Evolutionary conservation across 192 early-diverging fungal genomes (phyloP).

Genomic region (Globomyces pollinis-pini): DNA sequence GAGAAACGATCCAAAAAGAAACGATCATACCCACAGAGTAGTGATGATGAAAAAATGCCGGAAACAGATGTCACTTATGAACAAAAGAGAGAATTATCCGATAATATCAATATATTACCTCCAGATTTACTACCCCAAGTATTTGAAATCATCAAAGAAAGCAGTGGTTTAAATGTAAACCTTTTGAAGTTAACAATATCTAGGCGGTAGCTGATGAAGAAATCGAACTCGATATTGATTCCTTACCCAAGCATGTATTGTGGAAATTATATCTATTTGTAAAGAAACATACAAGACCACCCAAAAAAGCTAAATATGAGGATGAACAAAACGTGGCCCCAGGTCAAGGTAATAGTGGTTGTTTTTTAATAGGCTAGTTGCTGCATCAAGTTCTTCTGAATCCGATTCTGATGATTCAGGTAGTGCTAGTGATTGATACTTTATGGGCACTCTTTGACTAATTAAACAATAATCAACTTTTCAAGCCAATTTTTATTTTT

Average conservation of each 20-base stretch:
- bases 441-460: neutral
- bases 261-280: slow-evolving; percentile 84
- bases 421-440: slow-evolving; percentile 58
- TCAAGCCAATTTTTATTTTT: neutral
- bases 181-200: neutral
- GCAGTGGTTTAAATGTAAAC: slow-evolving; percentile 22
- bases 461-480: neutral
- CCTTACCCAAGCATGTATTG: slow-evolving; percentile 72
- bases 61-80: slow-evolving; percentile 64
- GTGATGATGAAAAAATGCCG: slow-evolving; percentile 30
- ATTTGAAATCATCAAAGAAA: slow-evolving; percentile 63
- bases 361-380: slow-evolving; percentile 31
- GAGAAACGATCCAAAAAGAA: slow-evolving; percentile 23
- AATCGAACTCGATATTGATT: slow-evolving; percentile 94
- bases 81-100: slow-evolving; percentile 80
- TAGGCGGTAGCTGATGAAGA: slow-evolving; percentile 63
- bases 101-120: slow-evolving; percentile 53
- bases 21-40: slow-evolving; percentile 20
- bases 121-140: slow-evolving; percentile 61
- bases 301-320: slow-evolving; percentile 35
- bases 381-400: slow-evolving; percentile 47
- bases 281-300: slow-evolving; percentile 40
- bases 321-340: slow-evolving; percentile 38
- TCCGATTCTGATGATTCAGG: slow-evolving; percentile 82
- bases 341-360: slow-evolving; percentile 36